Conservation (phyloP, 1,284 basidiomycete genomes). For the Ceratobasidium sp. region DNA sequence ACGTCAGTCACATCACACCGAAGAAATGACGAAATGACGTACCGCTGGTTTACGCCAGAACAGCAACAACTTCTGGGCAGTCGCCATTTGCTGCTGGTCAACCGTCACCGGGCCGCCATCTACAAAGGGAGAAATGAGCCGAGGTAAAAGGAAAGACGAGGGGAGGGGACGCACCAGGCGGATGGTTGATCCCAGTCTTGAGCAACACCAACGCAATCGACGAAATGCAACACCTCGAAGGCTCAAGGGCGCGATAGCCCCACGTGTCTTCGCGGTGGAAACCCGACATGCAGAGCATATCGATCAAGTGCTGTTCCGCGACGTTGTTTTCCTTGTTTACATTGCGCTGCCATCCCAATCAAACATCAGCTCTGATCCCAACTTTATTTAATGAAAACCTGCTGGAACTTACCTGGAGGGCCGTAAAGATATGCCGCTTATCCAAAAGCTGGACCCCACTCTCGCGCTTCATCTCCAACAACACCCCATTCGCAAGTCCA, state of each 20-base stretch:
- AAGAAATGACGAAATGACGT: constrained; percentile 46
- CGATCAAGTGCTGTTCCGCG: constrained; percentile 98
- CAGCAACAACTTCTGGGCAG: constrained; percentile 94
- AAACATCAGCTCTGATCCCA: no score
- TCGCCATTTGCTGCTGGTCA: constrained; percentile 92
- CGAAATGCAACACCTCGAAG: constrained; percentile 94
- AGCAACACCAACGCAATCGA: constrained; percentile 96
- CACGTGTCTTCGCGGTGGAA: constrained; percentile 96
- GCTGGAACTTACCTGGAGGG: constrained; percentile 57
- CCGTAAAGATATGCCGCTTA: constrained; percentile 94
- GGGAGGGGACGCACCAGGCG: constrained; percentile 52
- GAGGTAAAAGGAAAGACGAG: constrained; percentile 47
- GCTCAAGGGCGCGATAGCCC: constrained; percentile 96
- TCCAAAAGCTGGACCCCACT: constrained; percentile 90
- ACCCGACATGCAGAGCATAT: constrained; percentile 99
- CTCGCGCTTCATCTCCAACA: constrained; percentile 78
- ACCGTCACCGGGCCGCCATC: constrained; percentile 72
- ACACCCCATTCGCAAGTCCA: constrained; percentile 76
- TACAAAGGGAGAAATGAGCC: neutral
- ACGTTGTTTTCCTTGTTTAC: constrained; percentile 99
- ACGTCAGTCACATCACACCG: constrained; percentile 31
- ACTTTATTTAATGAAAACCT: no score
- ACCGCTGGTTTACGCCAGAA: constrained; percentile 99
- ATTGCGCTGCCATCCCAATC: no score
- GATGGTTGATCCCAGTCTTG: constrained; percentile 93